Evolutionary conservation across 306 rosid species (phyloP), one percentile per base, ranked within the genome.

Genomic region (Gillenia trifoliata): DNA sequence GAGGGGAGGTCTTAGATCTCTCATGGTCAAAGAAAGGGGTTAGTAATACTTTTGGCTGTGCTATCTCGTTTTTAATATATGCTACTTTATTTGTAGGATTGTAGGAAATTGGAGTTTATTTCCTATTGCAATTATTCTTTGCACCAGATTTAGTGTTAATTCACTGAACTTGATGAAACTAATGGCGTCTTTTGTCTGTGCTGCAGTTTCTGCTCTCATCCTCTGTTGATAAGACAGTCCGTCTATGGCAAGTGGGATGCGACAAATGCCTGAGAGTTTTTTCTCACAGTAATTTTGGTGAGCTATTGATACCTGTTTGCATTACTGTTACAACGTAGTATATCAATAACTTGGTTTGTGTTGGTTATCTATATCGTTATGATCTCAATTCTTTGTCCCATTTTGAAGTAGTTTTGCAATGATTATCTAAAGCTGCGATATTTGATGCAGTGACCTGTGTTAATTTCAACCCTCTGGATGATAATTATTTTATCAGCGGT

Each of bases 1-100:
- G 70, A 1, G 85, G 84, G 33, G 96, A 89, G 75, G 83, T 93
- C 84, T 83, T 89, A 66, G 98, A 93, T 87, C 91, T 93, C 66
- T 82, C 98, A 52, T 93, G 96, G 97, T 93, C 98, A 33, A 82
- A 69, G 60, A 85, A 89, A 71, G 87, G 91, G 92, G 96, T 90
- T 75, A 84, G 96, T 86, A 74, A 80, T n/a, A 4, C 52, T 47
- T 47, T 47, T 47, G 60, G 60, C 60, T 22, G 4, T 55, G 60
- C 60, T 71, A 57, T 59, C 34, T 72, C 70, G 38, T 57, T 25
- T 47, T 57, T 57, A 25, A 57, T 57, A 57, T n/a, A 9, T 55
- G 60, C 15, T 8, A 25, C 30, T 57, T 23, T 25, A 9, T 52
- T 25, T 16, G 9, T 38, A 5, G 11, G 23, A 47, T 34, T 52